Evolutionary conservation across 2,329 filamentous ascomycete genomes (phyloP), one percentile per base, ranked within the genome.

Genomic region (Cercospora nicotianae): DNA sequence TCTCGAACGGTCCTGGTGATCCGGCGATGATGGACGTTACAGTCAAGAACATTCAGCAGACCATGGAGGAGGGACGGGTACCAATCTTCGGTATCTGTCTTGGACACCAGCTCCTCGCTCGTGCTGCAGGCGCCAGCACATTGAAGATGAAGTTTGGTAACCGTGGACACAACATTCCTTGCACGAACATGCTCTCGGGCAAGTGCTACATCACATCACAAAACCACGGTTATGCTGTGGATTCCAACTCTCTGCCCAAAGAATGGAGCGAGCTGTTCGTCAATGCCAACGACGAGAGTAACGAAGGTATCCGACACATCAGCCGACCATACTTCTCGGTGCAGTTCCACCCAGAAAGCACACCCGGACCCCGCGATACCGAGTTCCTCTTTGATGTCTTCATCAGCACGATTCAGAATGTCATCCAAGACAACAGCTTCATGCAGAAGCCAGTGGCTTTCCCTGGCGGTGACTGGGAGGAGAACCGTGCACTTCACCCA

Each of bases 111-210:
- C 86, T 98, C 73, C 88, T 98, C 63, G 93, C 94, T 64, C 88
- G 93, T 74, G 93, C 94, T 67, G 89, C 93, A 33, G 94, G 94
- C 65, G 94, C 94, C 58, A 85, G 85, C 58, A 98, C 95, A 0
- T 81, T 87, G 76, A 99, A 99, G 86, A 96, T 99, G 93, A 98
- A 98, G 86, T 99, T 97, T 77, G 95, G 95, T 83, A 99, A 99
- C 84, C 92, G 95, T 77, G 95, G 94, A 53, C 93, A 96, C 85
- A 99, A 99, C 83, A 98, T 99, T 77, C 95, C 95, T 55, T 97
- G 94, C 85, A 98, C 94, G 10, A 97, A 91, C 82, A 87, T 97
- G 87, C 85, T 98, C 73, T 96, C 94, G 55, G 95, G 95, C 75
- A 93, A 93, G 83, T 99, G 95, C 80, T 94, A 99, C 83, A 99